Percentiles rank a stretch among this genome's conserved stretches.
phyloP scores from a whole-genome alignment of 2,329 filamentous ascomycete genomes.

The Clarireedia sp. region DNA sequence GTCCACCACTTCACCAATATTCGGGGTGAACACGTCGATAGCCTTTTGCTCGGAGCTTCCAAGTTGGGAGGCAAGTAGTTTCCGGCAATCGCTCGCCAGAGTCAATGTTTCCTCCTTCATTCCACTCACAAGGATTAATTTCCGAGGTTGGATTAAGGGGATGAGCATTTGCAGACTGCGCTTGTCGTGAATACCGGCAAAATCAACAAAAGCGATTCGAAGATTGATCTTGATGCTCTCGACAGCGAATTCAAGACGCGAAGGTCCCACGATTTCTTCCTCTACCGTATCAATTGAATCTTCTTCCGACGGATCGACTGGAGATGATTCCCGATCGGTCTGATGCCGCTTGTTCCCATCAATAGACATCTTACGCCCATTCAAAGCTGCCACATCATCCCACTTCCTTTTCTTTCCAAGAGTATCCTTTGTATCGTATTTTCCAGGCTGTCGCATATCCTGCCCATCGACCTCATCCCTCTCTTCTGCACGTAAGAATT shows the following conservation, averaged over 20 bases:
- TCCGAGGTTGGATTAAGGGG: conserved; percentile 85
- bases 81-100: conserved; percentile 73
- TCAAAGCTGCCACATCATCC: conserved; percentile 57
- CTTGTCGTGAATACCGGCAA: conserved; percentile 85
- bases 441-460: conserved; percentile 45
- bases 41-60: conserved; percentile 38
- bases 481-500: conserved; percentile 89
- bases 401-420: conserved; percentile 92
- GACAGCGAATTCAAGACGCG: conserved; percentile 61
- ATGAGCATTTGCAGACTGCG: conserved; percentile 91
- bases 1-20: conserved; percentile 65
- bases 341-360: conserved; percentile 55
- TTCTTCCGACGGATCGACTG: conserved; percentile 39
- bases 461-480: conserved; percentile 67
- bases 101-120: conserved; percentile 67
- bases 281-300: conserved; percentile 52
- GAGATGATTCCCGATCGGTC: conserved; percentile 27
- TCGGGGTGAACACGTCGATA: conserved; percentile 73
- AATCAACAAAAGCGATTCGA: conserved; percentile 82
- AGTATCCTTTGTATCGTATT: conserved; percentile 46
- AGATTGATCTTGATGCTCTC: conserved; percentile 61
- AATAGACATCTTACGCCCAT: conserved; percentile 33
- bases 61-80: conserved; percentile 45
- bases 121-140: conserved; percentile 86
- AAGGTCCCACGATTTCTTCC: conserved; percentile 54